These are phyloP conservation scores for Russula sp. DNA, from an alignment of 768 basidiomycete species.

Conservation along the genomic window DNA sequence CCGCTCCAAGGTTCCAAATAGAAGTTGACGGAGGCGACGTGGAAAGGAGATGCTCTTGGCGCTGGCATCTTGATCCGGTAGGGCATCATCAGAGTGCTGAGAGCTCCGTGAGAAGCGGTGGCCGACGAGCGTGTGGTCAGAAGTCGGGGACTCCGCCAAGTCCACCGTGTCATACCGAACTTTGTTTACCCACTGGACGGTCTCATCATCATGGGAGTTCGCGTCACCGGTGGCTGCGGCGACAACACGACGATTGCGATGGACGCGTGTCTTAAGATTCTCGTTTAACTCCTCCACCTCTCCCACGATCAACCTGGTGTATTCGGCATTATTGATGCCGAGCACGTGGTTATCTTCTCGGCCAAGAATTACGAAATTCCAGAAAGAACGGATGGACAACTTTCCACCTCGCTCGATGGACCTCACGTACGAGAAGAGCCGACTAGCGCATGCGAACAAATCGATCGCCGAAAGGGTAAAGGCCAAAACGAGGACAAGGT, in stretches of 20 bases:
- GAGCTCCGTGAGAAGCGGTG: constrained; percentile 36
- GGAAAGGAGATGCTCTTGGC: constrained; percentile 28
- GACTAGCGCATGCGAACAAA: constrained; percentile 43
- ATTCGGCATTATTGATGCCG: constrained; percentile 38
- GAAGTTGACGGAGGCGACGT: constrained; percentile 39
- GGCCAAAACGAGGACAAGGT: constrained; percentile 43
- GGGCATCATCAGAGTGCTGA: constrained; percentile 52
- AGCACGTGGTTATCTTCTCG: constrained; percentile 31
- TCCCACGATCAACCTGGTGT: constrained; percentile 49
- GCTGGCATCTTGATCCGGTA: constrained; percentile 35
- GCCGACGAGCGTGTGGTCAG: constrained; percentile 51
- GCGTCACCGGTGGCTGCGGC: constrained; percentile 8
- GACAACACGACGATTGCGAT: constrained; percentile 6
- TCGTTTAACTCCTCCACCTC: constrained; percentile 52
- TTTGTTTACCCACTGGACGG: constrained; percentile 51
- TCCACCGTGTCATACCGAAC: constrained; percentile 37
- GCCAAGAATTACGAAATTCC: constrained; percentile 52
- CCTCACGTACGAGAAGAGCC: constrained; percentile 44
- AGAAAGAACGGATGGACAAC: constrained; percentile 46
- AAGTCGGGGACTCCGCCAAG: constrained; percentile 42
- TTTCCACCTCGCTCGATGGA: constrained; percentile 32
- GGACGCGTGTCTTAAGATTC: constrained; percentile 34
- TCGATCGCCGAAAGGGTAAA: constrained; percentile 48
- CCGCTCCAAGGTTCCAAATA: constrained; percentile 54
- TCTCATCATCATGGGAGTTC: constrained; percentile 32